Percentiles rank a stretch among this genome's conserved stretches.
Evolutionary conservation across 768 basidiomycete genomes (phyloP).

Genomic region (Tulasnella sp.): DNA sequence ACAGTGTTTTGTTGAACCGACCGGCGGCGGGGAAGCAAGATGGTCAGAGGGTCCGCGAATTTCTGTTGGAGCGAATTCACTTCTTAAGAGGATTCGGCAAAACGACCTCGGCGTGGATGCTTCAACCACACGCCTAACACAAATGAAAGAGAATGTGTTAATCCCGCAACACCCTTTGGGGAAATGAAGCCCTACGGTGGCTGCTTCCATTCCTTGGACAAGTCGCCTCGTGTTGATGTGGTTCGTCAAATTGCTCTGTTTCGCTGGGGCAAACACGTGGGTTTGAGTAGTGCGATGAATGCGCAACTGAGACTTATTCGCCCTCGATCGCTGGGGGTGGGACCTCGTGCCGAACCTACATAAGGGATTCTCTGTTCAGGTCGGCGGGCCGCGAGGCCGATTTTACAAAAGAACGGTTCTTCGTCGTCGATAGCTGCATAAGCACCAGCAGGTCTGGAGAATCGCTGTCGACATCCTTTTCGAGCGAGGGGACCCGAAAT

Average conservation of each 20-base stretch:
- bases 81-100: too few species aligned
- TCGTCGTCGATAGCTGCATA: conserved; percentile 80
- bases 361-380: conserved; percentile 21
- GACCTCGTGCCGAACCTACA: conserved; percentile 26
- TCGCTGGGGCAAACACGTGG: conserved; percentile 79
- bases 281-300: conserved; percentile 78
- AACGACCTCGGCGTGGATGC: too few species aligned
- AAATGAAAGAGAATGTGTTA: too few species aligned
- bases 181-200: too few species aligned
- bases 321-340: conserved; percentile 24
- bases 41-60: too few species aligned
- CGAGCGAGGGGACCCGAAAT: neutral
- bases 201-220: too few species aligned
- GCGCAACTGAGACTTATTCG: conserved; percentile 39
- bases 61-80: too few species aligned
- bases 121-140: too few species aligned
- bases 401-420: conserved; percentile 70
- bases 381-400: conserved; percentile 42
- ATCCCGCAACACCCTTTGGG: too few species aligned
- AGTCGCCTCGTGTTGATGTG: conserved; percentile 87
- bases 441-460: conserved; percentile 2
- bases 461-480: neutral
- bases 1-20: too few species aligned
- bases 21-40: too few species aligned
- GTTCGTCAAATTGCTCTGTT: conserved; percentile 34